Percentiles rank a stretch among this genome's conserved stretches.
Conservation (phyloP, 148 eudicot species). For the Polygonum aviculare region DNA sequence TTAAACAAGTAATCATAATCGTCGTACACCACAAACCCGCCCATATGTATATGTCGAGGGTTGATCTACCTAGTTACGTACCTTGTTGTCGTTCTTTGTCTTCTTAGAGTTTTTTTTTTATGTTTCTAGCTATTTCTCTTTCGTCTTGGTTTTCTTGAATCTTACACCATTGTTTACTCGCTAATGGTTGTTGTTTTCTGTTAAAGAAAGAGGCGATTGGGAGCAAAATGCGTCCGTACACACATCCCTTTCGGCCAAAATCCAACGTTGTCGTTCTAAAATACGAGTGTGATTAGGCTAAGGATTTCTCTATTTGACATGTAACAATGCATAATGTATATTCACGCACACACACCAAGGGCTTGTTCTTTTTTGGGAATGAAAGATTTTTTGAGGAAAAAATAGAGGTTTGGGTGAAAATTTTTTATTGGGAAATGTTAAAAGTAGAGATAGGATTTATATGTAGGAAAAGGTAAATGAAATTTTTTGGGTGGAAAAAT, state of each 20-base stretch:
- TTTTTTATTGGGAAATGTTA: too few species aligned
- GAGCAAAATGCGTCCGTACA: conserved; percentile 1
- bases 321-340: too few species aligned
- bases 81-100: not conserved
- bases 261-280: not conserved
- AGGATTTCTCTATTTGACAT: too few species aligned
- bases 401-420: too few species aligned
- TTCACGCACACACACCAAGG: too few species aligned
- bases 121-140: not conserved
- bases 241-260: not conserved
- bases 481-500: too few species aligned
- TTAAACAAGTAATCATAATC: conserved; percentile 39
- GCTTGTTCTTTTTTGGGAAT: too few species aligned
- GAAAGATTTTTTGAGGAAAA: too few species aligned
- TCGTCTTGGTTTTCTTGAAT: not conserved
- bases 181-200: not conserved
- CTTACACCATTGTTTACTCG: not conserved
- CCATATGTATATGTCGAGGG: not conserved
- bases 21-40: conserved; percentile 23
- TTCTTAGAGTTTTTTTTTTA: not conserved
- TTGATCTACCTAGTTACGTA: not conserved
- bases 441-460: too few species aligned
- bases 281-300: too few species aligned
- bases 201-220: not conserved
- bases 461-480: too few species aligned